A percentile compares a stretch with the other conserved stretches of the same genome.
phyloP scores from a whole-genome alignment of 2,329 filamentous ascomycete genomes.

The Epichloe festucae region DNA sequence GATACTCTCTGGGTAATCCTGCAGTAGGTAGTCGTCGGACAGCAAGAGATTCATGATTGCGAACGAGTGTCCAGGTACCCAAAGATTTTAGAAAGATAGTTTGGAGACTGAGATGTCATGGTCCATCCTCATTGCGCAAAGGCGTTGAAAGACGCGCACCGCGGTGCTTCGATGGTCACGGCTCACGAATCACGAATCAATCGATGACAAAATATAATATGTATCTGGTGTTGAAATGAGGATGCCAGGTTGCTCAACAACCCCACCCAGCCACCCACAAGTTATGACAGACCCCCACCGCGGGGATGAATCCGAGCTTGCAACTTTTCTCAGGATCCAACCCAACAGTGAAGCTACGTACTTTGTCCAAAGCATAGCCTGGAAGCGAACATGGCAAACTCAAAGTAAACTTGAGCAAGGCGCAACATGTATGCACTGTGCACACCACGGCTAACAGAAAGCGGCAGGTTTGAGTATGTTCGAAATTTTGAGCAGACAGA shows the following conservation, averaged over 20 bases:
- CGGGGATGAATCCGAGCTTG: background rate
- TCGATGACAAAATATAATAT: too few relatives aligned
- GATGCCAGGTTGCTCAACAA: too few relatives aligned
- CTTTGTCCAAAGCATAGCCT: background rate
- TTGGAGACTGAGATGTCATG: background rate
- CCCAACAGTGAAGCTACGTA: background rate
- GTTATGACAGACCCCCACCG: background rate
- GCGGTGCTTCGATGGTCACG: too few relatives aligned
- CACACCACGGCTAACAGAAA: conserved; percentile 1
- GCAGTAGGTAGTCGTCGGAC: conserved; percentile 50
- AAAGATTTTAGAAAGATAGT: background rate
- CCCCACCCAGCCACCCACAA: too few relatives aligned
- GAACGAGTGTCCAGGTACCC: conserved; percentile 1
- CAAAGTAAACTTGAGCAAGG: conserved; percentile 28
- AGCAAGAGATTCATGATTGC: conserved; percentile 43
- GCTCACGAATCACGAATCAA: background rate
- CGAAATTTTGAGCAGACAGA: conserved; percentile 78
- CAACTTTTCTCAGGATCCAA: too few relatives aligned
- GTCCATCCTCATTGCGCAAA: background rate
- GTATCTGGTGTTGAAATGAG: too few relatives aligned
- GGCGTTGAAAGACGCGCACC: background rate
- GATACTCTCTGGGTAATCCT: conserved; percentile 83
- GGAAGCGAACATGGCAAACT: conserved; percentile 36
- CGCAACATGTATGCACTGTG: background rate
- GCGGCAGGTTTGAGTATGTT: conserved; percentile 78